These are phyloP conservation scores for Myxozyma kluyveri DNA, from an alignment of 805 yeast species.

Conservation along the genomic window DNA sequence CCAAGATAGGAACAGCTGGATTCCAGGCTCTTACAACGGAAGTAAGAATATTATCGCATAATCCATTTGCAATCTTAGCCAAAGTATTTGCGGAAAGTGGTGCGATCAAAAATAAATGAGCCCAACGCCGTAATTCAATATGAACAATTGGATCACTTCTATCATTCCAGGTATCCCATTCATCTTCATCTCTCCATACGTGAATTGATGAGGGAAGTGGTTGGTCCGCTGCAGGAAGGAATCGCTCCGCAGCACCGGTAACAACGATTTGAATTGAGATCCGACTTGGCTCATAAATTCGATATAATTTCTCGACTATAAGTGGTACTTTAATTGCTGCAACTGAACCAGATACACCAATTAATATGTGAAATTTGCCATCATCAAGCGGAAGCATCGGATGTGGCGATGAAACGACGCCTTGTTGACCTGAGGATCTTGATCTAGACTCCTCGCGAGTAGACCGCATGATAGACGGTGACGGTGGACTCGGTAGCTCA, in stretches of 20 bases:
- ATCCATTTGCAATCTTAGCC: conserved; percentile 83
- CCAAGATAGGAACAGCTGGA: conserved; percentile 77
- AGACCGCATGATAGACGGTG: not conserved
- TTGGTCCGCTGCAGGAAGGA: conserved; percentile 44
- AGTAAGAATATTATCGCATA: conserved; percentile 88
- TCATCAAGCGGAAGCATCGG: conserved; percentile 50
- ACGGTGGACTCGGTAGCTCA: conserved; percentile 5
- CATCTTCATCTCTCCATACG: conserved; percentile 91
- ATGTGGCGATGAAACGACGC: conserved; percentile 14
- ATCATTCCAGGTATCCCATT: conserved; percentile 82
- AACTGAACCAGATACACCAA: conserved; percentile 95
- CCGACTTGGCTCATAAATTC: conserved; percentile 68
- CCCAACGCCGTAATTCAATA: conserved; percentile 94
- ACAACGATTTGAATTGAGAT: conserved; percentile 82
- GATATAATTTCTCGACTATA: conserved; percentile 81
- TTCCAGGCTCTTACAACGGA: conserved; percentile 95
- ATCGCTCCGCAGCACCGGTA: conserved; percentile 83
- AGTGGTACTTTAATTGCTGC: conserved; percentile 92
- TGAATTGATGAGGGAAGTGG: conserved; percentile 65
- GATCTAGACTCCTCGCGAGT: not conserved
- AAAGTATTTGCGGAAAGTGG: conserved; percentile 92
- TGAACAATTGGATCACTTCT: conserved; percentile 90
- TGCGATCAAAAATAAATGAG: conserved; percentile 88
- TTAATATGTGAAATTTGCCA: conserved; percentile 77
- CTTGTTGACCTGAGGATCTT: not conserved